Base-by-base conservation (phyloP, 1,284 basidiomycete species). In the Apiotrichum mycotoxinovorans region DNA sequence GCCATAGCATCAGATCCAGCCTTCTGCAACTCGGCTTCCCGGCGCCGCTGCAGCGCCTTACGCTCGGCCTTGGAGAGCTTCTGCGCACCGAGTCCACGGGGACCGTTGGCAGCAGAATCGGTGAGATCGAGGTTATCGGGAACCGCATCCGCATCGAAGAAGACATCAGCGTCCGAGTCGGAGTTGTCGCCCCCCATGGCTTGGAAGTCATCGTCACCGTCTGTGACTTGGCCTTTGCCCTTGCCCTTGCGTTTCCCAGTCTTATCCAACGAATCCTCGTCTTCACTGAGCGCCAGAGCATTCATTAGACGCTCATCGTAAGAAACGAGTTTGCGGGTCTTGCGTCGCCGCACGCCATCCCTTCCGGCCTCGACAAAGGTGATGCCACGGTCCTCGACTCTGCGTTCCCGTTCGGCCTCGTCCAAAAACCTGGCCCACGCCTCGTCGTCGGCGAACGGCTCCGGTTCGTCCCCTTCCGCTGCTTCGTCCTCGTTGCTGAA, bases 401-500 rank as follows among this genome's bases (percentile, higher is more conserved):
- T 49, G 14, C 20, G 17, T 27, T 33, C 35, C 38, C 20, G 34
- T 30, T 56, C 55, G 4, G 48, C 48, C n/a, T 51, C 26, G 4
- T 47, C 64, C 34, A 77, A 53, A 12, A 79, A 68, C 17, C 52
- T 37, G 8, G 86, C 82, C 91, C 91, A 94, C 27, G 88, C 88
- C 71, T 89, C 87, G 43, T 58, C 51, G 45, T 62, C 62, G 18
- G 55, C 62, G 23, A 78, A 80, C 56, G 84, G 82, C 49, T 84
- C 84, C 12, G 69, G 57, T 12, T 71, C 66, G 15, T 79, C 79
- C 8, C 69, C 68, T 0, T 68, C 60, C 4, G 80, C 79, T 35
- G 86, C 85, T 22, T 78, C 79, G 33, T 89, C 75, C 18, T 91
- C 88, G 67, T 85, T 83, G 37, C n/a, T n/a, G n/a, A 20, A 11